Evolutionary conservation across 2,329 filamentous ascomycete species (phyloP).

Genomic region (Colletotrichum sp.): DNA sequence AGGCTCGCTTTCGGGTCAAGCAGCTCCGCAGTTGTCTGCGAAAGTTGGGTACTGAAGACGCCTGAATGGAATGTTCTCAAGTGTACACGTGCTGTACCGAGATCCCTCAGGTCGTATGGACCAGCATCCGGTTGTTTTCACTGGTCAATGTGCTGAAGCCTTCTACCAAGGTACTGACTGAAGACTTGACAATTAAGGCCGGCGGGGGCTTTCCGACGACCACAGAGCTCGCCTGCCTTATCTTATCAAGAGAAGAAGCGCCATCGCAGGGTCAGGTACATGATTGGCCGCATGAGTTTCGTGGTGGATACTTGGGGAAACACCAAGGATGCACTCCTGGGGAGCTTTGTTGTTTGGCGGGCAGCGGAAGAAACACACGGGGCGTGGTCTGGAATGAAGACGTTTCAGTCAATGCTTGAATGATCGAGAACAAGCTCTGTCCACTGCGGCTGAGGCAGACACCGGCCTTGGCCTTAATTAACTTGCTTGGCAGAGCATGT

Average conservation of each 20-base stretch:
- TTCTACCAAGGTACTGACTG: not conserved
- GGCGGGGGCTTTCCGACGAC: not conserved
- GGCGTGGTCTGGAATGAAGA: not conserved
- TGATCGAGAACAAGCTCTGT: not conserved
- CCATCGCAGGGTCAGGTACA: not conserved
- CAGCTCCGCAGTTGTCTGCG: not conserved
- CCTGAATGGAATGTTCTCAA: not conserved
- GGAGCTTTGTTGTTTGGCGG: not conserved
- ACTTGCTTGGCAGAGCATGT: not conserved
- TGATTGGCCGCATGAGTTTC: not conserved
- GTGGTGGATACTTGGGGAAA: not conserved
- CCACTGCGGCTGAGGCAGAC: not conserved
- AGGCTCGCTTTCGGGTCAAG: not conserved
- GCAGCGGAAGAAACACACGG: not conserved
- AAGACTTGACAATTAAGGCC: not conserved
- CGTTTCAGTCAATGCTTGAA: not conserved
- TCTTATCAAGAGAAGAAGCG: not conserved
- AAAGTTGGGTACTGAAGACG: not conserved
- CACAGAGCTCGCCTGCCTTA: not conserved
- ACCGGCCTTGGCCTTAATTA: not conserved
- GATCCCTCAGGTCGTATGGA: not conserved
- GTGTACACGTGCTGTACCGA: not conserved
- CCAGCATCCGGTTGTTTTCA: not conserved
- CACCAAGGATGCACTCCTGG: not conserved
- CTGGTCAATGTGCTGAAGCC: not conserved